Base-by-base conservation (phyloP, 2,329 filamentous ascomycete genomes). In the Ceratocystis ficicola region DNA sequence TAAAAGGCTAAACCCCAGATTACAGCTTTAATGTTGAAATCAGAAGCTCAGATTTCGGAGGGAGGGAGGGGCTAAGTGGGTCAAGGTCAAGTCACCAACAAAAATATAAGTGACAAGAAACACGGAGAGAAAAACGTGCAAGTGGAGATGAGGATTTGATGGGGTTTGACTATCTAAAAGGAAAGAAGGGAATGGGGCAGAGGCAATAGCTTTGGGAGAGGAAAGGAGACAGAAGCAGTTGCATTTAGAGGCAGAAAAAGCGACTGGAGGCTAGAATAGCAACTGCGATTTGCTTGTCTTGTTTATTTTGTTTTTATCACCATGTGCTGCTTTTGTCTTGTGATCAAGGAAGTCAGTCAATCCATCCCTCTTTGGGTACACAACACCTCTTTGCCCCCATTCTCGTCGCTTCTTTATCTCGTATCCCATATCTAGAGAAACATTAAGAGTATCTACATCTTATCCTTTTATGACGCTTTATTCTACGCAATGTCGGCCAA, bases 71-170 rank as follows among this genome's bases (percentile, higher is more conserved):
- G 30, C n/a, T 59, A 59, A 8, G 55, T 59, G 55, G 61, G 61
- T 44, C 61, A 48, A 20, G 44, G 44, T 52, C 44, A 50, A 41
- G 36, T 41, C 10, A 22, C 30, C 25, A 22, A 10, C 12, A 59
- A 25, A 17, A 59, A 52, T n/a, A 25, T n/a, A n/a, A 50, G 48
- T n/a, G 32, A 59, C 15, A 28, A 59, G 28, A 57, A 57, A 59
- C 55, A 28, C 28, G 28, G 55, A 59, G 55, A 59, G 20, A 59
- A 59, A 59, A 32, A 36, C 22, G 28, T n/a, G 55, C 55, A 36
- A 36, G 55, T 59, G 55, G 55, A 59, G 28, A 36, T 36, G 28
- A 28, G 22, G 15, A n/a, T 4, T 52, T 22, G 12, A 52, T 52
- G 48, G 22, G 22, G 25, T 52, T 25, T 7, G 6, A 52, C 8